Conservation (phyloP, 768 basidiomycete species). For the Boletus rubescentipes region DNA sequence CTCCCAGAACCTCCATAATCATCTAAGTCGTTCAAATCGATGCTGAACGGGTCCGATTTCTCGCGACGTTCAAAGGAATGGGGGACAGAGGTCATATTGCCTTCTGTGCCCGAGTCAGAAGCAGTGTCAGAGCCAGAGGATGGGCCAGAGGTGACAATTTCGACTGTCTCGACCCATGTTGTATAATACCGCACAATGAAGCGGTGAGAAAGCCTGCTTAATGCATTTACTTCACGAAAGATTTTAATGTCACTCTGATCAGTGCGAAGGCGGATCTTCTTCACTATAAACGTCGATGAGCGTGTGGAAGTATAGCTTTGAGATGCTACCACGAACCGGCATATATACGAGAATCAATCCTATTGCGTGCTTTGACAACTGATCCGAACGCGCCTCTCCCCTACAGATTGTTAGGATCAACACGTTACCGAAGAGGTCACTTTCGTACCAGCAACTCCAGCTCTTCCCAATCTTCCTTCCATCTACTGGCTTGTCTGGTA, state of each 20-base stretch:
- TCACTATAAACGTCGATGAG: constrained; percentile 47
- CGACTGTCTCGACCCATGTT: constrained; percentile 81
- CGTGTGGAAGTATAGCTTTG: not conserved
- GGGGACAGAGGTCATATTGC: constrained; percentile 59
- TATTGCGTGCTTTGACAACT: constrained; percentile 93
- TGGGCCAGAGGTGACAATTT: constrained; percentile 45
- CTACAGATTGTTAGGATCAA: constrained; percentile 34
- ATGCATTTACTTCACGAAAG: constrained; percentile 85
- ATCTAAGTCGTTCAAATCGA: constrained; percentile 63
- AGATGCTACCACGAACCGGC: constrained; percentile 49
- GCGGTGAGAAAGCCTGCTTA: constrained; percentile 85
- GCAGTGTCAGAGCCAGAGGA: constrained; percentile 48
- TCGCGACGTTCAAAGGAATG: constrained; percentile 38
- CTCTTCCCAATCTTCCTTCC: constrained; percentile 95
- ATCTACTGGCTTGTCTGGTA: constrained; percentile 66
- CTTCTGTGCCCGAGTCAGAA: constrained; percentile 39
- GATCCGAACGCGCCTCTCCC: constrained; percentile 90
- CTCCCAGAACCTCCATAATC: constrained; percentile 54
- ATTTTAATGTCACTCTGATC: constrained; percentile 83
- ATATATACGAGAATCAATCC: constrained; percentile 82
- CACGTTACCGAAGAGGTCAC: not conserved
- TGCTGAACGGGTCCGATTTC: constrained; percentile 58
- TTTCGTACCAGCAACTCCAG: constrained; percentile 69
- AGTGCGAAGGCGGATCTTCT: constrained; percentile 82
- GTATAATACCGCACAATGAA: constrained; percentile 92